These are phyloP conservation scores for Peltaster fructicola DNA, from an alignment of 2,329 filamentous ascomycete species.

Conservation along the genomic window DNA sequence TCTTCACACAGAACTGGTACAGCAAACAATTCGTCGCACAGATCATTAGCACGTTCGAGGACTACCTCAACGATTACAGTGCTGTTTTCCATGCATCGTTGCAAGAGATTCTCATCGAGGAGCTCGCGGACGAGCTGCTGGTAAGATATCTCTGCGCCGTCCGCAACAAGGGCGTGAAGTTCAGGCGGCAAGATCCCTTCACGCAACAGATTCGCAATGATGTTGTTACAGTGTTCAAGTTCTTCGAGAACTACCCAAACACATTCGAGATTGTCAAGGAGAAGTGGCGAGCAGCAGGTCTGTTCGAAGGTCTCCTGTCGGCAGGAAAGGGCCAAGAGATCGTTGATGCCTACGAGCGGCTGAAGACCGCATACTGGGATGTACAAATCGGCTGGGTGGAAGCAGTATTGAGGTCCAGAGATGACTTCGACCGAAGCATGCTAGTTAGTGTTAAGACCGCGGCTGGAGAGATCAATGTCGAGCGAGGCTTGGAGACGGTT, in stretches of 20 bases:
- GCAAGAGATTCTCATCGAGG: slow-evolving; percentile 81
- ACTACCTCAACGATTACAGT: slow-evolving; percentile 77
- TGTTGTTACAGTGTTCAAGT: slow-evolving; percentile 74
- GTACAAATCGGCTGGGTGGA: slow-evolving; percentile 92
- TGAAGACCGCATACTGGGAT: slow-evolving; percentile 85
- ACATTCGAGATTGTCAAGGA: slow-evolving; percentile 64
- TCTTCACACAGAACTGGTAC: slow-evolving; percentile 91
- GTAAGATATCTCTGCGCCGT: slow-evolving; percentile 69
- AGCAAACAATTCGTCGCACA: slow-evolving; percentile 70
- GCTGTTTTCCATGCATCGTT: slow-evolving; percentile 71
- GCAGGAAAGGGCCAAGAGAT: slow-evolving; percentile 55
- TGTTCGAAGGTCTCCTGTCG: slow-evolving; percentile 60
- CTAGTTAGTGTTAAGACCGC: slow-evolving; percentile 71
- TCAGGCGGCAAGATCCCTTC: slow-evolving; percentile 72
- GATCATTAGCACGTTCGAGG: slow-evolving; percentile 86
- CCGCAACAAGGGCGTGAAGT: slow-evolving; percentile 78
- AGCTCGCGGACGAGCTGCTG: slow-evolving; percentile 80
- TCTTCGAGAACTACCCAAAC: slow-evolving; percentile 58
- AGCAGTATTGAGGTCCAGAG: slow-evolving; percentile 64
- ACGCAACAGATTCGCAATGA: slow-evolving; percentile 89
- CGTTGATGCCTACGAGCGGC: slow-evolving; percentile 59
- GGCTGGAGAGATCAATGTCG: slow-evolving; percentile 70
- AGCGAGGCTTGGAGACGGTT: slow-evolving; percentile 72
- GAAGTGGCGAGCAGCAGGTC: slow-evolving; percentile 82
- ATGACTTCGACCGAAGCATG: slow-evolving; percentile 89